Evolutionary conservation across 2,329 filamentous ascomycete genomes (phyloP), one percentile per base, ranked within the genome.

Genomic region (Rugonectria rugulosa): DNA sequence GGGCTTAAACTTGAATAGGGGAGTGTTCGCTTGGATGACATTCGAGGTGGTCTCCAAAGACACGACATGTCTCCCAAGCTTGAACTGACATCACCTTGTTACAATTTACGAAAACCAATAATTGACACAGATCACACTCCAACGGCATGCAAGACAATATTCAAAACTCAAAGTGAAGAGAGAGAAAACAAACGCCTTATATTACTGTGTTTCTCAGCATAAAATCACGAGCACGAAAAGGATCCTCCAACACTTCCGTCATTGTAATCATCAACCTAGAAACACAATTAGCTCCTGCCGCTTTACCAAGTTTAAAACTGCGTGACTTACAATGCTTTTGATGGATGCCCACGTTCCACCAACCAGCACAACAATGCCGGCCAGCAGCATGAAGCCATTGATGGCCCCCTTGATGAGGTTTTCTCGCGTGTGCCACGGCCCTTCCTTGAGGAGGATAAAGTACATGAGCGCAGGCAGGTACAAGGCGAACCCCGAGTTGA

Each of bases 401-500:
- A 56, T 34, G n/a, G 53, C 53, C 1, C 46, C 46, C 29, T 56
- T 56, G 27, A 56, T 41, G 15, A 56, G 23, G 17, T 56, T 56
- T 20, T 56, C 53, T 41, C 53, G 46, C 3, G 41, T 42, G 29
- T 19, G 45, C 53, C 53, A 56, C 8, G 53, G 46, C 2, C 53
- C 53, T 19, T 56, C 53, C 34, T 47, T 47, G 27, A 56, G 53
- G 19, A 56, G 34, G 21, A 56, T 4, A n/a, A 56, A 56, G 46
- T 47, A 56, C 53, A 56, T 56, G 23, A 56, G 46, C 1, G 53
- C 46, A n/a, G 53, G 53, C 14, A 56, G 26, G 41, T 56, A 56
- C 9, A 56, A 41, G 9, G 53, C 53, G 31, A 56, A 56, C 29
- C 53, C 53, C 1, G 53, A 56, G 53, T 56, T 56, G 41, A 56